Evolutionary conservation across 164 flowering plant species (phyloP).

Genomic region (Aristolochia fimbriata): DNA sequence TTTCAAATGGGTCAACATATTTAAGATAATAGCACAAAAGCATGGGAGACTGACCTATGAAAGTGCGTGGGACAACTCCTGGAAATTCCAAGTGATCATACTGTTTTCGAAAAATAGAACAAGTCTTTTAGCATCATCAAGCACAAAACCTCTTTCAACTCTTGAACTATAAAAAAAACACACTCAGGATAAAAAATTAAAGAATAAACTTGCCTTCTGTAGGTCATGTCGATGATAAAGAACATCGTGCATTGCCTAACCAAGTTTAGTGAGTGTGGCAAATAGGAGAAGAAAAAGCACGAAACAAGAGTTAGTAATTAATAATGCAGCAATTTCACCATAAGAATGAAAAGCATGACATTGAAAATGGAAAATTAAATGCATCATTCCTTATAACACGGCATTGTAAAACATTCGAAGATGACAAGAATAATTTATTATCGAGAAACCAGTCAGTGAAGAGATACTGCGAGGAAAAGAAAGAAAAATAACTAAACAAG

Average conservation of each 20-base stretch:
- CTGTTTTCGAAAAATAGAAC: conserved; percentile 19
- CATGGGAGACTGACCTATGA: conserved; percentile 46
- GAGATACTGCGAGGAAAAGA: too few relatives aligned
- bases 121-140: too few relatives aligned
- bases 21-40: not conserved
- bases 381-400: too few relatives aligned
- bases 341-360: too few relatives aligned
- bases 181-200: not conserved
- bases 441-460: too few relatives aligned
- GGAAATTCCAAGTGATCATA: conserved; percentile 98
- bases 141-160: too few relatives aligned
- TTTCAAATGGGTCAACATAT: too few relatives aligned
- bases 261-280: conserved; percentile 4
- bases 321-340: not conserved
- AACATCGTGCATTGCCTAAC: conserved; percentile 90
- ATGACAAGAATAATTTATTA: too few relatives aligned
- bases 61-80: conserved; percentile 96
- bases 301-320: not conserved
- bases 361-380: too few relatives aligned
- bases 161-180: not conserved
- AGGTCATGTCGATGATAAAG: conserved; percentile 65
- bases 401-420: too few relatives aligned
- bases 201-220: conserved; percentile 41
- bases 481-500: too few relatives aligned
- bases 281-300: not conserved